A percentile compares a stretch with the other conserved stretches of the same genome.
Conservation (phyloP, 805 yeast species). For the Komagataella mondaviorum region DNA sequence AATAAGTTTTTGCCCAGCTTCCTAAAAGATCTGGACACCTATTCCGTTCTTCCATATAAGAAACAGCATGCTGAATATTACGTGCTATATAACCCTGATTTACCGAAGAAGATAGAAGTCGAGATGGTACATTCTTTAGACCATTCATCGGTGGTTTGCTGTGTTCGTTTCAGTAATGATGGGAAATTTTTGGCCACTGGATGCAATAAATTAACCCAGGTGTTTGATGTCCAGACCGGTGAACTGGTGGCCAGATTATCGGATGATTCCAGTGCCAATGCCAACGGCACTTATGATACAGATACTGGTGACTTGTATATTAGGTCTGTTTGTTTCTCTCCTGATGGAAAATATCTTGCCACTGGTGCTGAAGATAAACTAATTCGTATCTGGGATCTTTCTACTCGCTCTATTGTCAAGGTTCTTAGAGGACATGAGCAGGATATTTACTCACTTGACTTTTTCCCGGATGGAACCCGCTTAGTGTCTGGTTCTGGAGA, state of each 20-base stretch:
- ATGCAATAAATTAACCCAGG: constrained; percentile 91
- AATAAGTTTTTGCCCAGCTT: constrained; percentile 74
- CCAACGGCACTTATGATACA: constrained; percentile 32
- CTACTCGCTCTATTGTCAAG: constrained; percentile 72
- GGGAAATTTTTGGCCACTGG: constrained; percentile 95
- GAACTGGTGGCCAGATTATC: constrained; percentile 75
- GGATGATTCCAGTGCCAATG: constrained; percentile 50
- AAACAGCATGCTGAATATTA: constrained; percentile 79
- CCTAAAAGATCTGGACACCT: constrained; percentile 66
- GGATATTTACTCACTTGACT: constrained; percentile 91
- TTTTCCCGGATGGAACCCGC: constrained; percentile 87
- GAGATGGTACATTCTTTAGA: constrained; percentile 82
- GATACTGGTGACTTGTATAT: constrained; percentile 80
- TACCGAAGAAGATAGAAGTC: constrained; percentile 65
- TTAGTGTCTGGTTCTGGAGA: constrained; percentile 95
- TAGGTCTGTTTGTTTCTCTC: constrained; percentile 91
- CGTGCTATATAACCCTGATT: constrained; percentile 81
- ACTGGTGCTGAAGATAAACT: constrained; percentile 88
- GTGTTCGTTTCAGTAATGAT: constrained; percentile 84
- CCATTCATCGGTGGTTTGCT: constrained; percentile 92
- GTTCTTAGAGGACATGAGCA: constrained; percentile 92
- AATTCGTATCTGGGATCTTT: constrained; percentile 92
- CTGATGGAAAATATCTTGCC: constrained; percentile 86
- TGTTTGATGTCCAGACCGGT: constrained; percentile 85
- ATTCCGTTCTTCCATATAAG: constrained; percentile 62